Base-by-base conservation (phyloP, 495 filamentous ascomycete species). In the Bathelium albidoporum region DNA sequence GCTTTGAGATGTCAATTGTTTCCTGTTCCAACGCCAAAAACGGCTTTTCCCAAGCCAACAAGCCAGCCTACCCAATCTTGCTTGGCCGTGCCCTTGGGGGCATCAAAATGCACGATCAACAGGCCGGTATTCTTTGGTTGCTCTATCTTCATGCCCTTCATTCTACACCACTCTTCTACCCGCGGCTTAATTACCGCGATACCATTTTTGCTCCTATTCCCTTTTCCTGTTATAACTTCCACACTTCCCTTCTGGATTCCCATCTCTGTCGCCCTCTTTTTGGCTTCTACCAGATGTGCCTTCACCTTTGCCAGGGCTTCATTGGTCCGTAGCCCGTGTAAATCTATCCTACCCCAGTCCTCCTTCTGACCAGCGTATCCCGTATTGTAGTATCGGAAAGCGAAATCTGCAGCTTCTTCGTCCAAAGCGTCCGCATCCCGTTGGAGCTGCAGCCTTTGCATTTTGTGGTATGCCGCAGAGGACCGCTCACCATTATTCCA, bases 71-170 rank as follows among this genome's bases (percentile, higher is more conserved):
- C 44, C 12, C 44, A 20, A 18, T 20, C 5, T 49, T 20, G 44
- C 1, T 49, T 20, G 5, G 5, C 44, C 44, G n/a, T 20, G 22
- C 18, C 44, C 22, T 20, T 20, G n/a, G 5, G 5, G 44, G n/a
- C 44, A 49, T 49, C 44, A 20, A 49, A 49, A 49, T 49, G 44
- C 44, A 49, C 44, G 22, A 49, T 49, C 44, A 49, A 49, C n/a
- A 49, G 1, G 5, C 44, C 44, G 14, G 16, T 20, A 20, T 49
- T 49, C 44, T 49, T 49, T 20, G 44, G 44, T 20, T 49, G 44
- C 44, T 49, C 44, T 5, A 49, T 20, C 44, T 20, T 49, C 44
- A 49, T 16, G 5, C 44, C 44, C 44, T 49, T 12, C 5, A 20
- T 49, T 49, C 44, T 12, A 49, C 44, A 49, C 44, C 44, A 49